A percentile compares a stretch with the other conserved stretches of the same genome.
phyloP scores from a whole-genome alignment of 2,329 filamentous ascomycete genomes.

The Aspergillus neoniger region DNA sequence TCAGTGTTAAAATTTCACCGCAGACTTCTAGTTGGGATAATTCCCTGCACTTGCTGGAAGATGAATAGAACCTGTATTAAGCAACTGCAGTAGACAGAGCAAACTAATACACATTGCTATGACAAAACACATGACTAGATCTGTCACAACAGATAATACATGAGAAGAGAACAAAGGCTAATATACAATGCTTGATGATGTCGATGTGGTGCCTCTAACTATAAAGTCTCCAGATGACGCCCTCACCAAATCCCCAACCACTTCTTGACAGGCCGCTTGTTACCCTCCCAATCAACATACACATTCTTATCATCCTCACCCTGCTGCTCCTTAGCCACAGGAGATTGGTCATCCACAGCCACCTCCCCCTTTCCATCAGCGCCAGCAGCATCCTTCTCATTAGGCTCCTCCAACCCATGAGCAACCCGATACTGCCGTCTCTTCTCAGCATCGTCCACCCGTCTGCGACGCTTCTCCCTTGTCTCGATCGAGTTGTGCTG shows the following conservation, averaged over 20 bases:
- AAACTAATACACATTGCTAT: neutral
- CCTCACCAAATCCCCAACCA: slow-evolving; percentile 79
- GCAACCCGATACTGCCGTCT: slow-evolving; percentile 80
- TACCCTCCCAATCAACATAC: slow-evolving; percentile 41
- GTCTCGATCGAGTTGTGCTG: slow-evolving; percentile 69
- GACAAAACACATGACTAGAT: slow-evolving; percentile 1
- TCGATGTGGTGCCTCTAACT: neutral
- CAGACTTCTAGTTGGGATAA: neutral
- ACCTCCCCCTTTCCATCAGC: slow-evolving; percentile 22
- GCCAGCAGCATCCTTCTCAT: slow-evolving; percentile 27
- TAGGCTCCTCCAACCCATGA: slow-evolving; percentile 70
- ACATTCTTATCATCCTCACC: slow-evolving; percentile 29
- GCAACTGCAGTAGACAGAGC: too few species aligned
- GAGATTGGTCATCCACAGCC: slow-evolving; percentile 40
- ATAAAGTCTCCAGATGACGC: neutral
- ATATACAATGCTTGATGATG: slow-evolving; percentile 8
- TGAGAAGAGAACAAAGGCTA: slow-evolving; percentile 20
- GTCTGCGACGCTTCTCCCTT: slow-evolving; percentile 69
- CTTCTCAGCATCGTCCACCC: slow-evolving; percentile 85
- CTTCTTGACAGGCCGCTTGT: slow-evolving; percentile 67
- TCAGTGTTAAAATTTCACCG: too few species aligned
- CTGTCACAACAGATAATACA: slow-evolving; percentile 23
- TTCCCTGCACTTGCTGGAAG: neutral
- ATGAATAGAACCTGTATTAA: neutral
- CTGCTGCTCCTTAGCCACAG: slow-evolving; percentile 40